Evolutionary conservation across 78 protist genomes (phyloP).

Genomic region (slime mould (Dictyostelium discoideum)): DNA sequence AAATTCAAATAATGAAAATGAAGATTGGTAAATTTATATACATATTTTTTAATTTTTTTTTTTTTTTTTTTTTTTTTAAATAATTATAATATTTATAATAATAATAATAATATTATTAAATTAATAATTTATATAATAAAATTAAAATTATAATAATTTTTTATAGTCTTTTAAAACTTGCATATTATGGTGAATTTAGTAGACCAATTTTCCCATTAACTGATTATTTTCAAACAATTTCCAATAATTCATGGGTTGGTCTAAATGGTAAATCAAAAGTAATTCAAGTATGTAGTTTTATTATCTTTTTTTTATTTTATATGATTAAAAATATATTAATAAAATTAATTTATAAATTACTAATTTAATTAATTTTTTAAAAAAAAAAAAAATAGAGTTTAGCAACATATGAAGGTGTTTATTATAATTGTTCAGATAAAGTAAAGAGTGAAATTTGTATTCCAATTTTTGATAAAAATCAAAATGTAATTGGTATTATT

Average conservation of each 20-base stretch:
- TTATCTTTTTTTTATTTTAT: background rate
- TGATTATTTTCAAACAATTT: constrained; percentile 9
- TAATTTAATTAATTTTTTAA: no score
- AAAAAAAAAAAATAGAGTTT: background rate
- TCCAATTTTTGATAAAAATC: constrained; percentile 27
- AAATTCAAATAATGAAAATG: background rate
- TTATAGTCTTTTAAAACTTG: constrained; percentile 11
- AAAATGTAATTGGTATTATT: constrained; percentile 53
- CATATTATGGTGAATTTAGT: constrained; percentile 58
- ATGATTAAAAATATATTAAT: background rate
- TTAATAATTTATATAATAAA: background rate
- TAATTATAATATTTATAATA: background rate
- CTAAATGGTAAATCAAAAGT: constrained; percentile 28
- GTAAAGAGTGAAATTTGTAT: constrained; percentile 60
- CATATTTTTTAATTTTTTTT: no score
- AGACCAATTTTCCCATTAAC: constrained; percentile 65
- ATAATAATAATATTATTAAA: no score
- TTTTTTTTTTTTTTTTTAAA: no score
- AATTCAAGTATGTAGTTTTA: constrained; percentile 1
- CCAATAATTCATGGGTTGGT: constrained; percentile 41
- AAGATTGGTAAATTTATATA: background rate
- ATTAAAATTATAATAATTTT: background rate
- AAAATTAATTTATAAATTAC: background rate
- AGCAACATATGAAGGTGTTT: constrained; percentile 36
- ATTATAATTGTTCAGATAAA: constrained; percentile 68